Evolutionary conservation across 257 asterid species (phyloP), one percentile per base, ranked within the genome.

Genomic region (Penstemon newberryi): DNA sequence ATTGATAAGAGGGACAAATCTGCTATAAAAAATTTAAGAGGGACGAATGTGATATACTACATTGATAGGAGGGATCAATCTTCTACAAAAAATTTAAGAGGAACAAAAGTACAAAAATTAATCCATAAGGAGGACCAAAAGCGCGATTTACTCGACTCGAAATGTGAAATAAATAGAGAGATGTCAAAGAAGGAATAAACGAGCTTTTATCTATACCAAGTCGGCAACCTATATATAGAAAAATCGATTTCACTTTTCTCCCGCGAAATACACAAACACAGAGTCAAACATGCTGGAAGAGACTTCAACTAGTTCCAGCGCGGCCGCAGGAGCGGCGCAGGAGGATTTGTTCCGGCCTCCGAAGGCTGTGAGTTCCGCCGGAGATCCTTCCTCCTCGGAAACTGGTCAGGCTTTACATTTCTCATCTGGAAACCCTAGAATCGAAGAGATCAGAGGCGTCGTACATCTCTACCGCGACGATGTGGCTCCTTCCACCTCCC

Each of bases 371-470:
- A 67, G 44, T 8, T 63, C 70, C 15, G 45, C 66, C 69, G 77
- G 69, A 12, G 69, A 73, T 18, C 9, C 81, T 8, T 74, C 84
- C 63, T 45, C 68, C 6, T 50, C 84, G 1, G 68, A 75, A 43
- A 54, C 85, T 70, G 77, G 86, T 7, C 85, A 79, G 74, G 78
- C 79, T 25, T 60, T 87, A 65, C 86, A 79, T 70, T 90, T 94
- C 80, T 88, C 97, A 3, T 94, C 97, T 38, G 99, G 97, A 80
- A 94, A 94, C 90, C 99, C 97, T 84, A 92, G 95, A 66, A 86
- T 94, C 65, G 99, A 94, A 75, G 97, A 91, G 80, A 86, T 84
- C 78, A 79, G 91, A 59, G 97, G 99, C 79, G 82, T 91, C 77
- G 76, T 94, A 90, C 99, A 85, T 81, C 87, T 94, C 66, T 86